Percentiles rank a stretch among this genome's conserved stretches.
phyloP scores from a whole-genome alignment of 176 grass and related monocot genomes.

The Ensete glaucum region DNA sequence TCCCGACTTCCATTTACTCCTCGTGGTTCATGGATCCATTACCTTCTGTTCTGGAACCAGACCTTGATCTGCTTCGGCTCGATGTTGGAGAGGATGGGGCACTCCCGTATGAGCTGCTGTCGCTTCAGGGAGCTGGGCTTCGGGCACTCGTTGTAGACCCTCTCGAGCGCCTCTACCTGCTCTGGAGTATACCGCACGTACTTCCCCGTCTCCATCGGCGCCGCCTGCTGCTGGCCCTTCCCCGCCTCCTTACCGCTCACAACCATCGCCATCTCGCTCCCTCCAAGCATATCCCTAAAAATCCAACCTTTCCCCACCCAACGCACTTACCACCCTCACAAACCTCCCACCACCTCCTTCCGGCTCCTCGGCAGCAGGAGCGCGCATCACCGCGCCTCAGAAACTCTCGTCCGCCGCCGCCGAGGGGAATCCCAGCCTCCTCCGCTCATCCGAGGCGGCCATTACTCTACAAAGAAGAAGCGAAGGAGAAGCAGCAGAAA shows the following conservation, averaged over 20 bases:
- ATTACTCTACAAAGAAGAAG: neutral
- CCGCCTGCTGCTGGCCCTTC: slow-evolving; percentile 23
- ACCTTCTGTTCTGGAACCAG: slow-evolving; percentile 44
- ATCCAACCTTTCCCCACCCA: neutral
- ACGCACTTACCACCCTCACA: neutral
- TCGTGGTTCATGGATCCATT: neutral
- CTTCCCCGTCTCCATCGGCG: slow-evolving; percentile 72
- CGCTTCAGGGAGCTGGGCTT: slow-evolving; percentile 41
- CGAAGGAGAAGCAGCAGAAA: neutral
- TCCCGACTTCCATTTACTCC: neutral
- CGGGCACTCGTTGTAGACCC: slow-evolving; percentile 95
- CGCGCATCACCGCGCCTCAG: slow-evolving; percentile 3
- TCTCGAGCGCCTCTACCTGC: slow-evolving; percentile 97
- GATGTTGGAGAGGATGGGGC: slow-evolving; percentile 21
- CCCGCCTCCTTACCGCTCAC: slow-evolving; percentile 27
- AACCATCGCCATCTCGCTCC: slow-evolving; percentile 44
- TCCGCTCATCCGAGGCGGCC: neutral
- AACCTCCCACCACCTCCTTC: neutral
- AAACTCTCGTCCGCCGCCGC: neutral
- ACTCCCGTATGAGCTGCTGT: slow-evolving; percentile 17
- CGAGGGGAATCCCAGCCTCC: neutral
- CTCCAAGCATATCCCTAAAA: neutral
- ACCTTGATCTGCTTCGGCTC: slow-evolving; percentile 24
- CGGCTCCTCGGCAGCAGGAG: slow-evolving; percentile 8
- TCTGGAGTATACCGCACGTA: slow-evolving; percentile 96